Evolutionary conservation across 768 basidiomycete genomes (phyloP), one percentile per base, ranked within the genome.

Genomic region (Amanita subjunquillea): DNA sequence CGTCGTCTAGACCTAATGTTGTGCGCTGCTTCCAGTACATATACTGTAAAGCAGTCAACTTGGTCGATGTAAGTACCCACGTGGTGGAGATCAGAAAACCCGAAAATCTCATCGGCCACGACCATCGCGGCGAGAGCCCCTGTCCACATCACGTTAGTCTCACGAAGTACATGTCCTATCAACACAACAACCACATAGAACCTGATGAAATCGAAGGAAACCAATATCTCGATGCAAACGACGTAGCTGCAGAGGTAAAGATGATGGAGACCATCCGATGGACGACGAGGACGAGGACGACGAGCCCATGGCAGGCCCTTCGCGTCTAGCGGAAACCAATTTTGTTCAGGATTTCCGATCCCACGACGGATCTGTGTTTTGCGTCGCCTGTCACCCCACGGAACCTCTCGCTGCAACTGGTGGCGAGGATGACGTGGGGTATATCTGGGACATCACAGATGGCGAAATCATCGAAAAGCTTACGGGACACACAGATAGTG

Each of bases 381-480:
- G 83, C 30, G 74, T 98, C 37, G 73, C 91, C 3, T 76, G 80
- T 32, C 96, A 99, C 63, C 95, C 96, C 0, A 79, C 79, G 12
- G 73, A 84, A 54, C 80, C 86, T 3, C 73, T 98, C 20, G 93
- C 91, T 6, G 85, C 81, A 20, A 92, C 93, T 1, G 96, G 96
- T 25, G 96, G 92, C 17, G 92, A 96, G 67, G 96, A 98, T 64
- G 94, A 98, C 63, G 66, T 89, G 0, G 96, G 90, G 36, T 98
- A 90, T 69, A 79, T 99, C 58, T 99, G 91, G 91, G 81, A 91
- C 58, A 81, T 89, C 46, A 83, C 81, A 2, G 82, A 84, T 41
- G 91, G 91, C 12, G 83, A 88, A 61, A 71, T 83, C 58, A 73
- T 95, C 54, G 87, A 82, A 48, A 88, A 84, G 68, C 75, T 99